A percentile compares a stretch with the other conserved stretches of the same genome.
These are phyloP conservation scores for Plantago elongata DNA, from an alignment of 257 asterid species.

Conservation along the genomic window DNA sequence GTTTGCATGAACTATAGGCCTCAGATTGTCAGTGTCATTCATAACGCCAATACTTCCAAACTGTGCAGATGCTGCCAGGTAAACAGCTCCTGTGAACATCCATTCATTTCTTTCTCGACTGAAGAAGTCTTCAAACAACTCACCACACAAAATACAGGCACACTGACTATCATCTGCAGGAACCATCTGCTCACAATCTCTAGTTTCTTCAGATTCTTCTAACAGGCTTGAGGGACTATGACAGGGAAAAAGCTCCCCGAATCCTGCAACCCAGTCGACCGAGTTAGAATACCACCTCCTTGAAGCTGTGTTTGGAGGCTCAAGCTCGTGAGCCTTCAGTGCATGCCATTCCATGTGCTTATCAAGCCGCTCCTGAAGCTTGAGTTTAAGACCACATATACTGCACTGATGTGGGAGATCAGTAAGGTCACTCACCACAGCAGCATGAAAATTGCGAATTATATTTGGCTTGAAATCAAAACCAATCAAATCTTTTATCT, in stretches of 20 bases:
- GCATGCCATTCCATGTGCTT: slow-evolving; percentile 87
- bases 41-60: slow-evolving; percentile 23
- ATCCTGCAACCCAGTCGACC: slow-evolving; percentile 49
- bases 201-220: slow-evolving; percentile 35
- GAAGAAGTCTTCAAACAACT: slow-evolving; percentile 73
- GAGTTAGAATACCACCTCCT: slow-evolving; percentile 64
- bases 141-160: slow-evolving; percentile 77
- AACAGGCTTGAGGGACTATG: slow-evolving; percentile 24
- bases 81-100: slow-evolving; percentile 84
- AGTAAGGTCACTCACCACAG: slow-evolving; percentile 55
- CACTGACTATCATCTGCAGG: slow-evolving; percentile 86
- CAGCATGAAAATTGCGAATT: slow-evolving; percentile 52
- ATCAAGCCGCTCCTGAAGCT: slow-evolving; percentile 50
- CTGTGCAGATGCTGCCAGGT: slow-evolving; percentile 32
- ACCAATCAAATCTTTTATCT: slow-evolving; percentile 54
- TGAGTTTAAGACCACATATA: slow-evolving; percentile 58
- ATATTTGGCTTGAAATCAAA: slow-evolving; percentile 61
- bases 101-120: slow-evolving; percentile 51
- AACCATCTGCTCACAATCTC: slow-evolving; percentile 48
- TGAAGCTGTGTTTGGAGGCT: slow-evolving; percentile 30
- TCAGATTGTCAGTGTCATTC: slow-evolving; percentile 25
- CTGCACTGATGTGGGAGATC: slow-evolving; percentile 60
- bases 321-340: slow-evolving; percentile 31
- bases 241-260: slow-evolving; percentile 22
- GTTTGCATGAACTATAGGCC: slow-evolving; percentile 63